Evolutionary conservation across 169 alveolate genomes (phyloP).

Genomic region (Plasmodium coatneyi): DNA sequence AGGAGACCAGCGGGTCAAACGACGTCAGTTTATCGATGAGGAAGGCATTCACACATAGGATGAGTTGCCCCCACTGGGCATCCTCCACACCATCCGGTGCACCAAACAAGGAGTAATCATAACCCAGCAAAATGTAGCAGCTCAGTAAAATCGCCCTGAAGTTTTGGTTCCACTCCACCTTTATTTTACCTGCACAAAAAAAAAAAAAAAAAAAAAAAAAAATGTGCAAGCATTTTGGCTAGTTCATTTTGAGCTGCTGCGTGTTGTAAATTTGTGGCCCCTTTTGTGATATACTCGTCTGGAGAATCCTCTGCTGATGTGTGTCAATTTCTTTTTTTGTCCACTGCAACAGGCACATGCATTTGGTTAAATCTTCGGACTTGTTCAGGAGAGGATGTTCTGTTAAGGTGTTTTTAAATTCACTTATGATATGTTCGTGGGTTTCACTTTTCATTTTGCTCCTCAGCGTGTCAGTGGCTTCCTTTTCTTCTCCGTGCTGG

Average conservation of each 20-base stretch:
- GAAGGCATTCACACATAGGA: not conserved
- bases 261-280: not conserved
- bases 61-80: constrained; percentile 41
- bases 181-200: constrained; percentile 22
- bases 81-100: not conserved
- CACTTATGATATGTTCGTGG: constrained; percentile 23
- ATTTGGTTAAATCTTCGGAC: constrained; percentile 29
- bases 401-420: constrained; percentile 21
- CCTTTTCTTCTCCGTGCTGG: constrained; percentile 23
- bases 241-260: not conserved
- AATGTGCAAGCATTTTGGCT: not conserved
- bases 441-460: not conserved
- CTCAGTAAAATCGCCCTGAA: not conserved
- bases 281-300: constrained; percentile 10
- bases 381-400: constrained; percentile 19
- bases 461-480: constrained; percentile 8
- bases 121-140: constrained; percentile 10
- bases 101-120: constrained; percentile 15
- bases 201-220: not conserved
- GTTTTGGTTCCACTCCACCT: constrained; percentile 35
- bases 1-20: constrained; percentile 20
- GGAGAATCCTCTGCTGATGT: constrained; percentile 6
- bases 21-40: constrained; percentile 42
- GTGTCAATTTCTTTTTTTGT: constrained; percentile 23
- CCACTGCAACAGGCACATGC: constrained; percentile 29